Evolutionary conservation across 2,329 filamentous ascomycete genomes (phyloP).

Genomic region (Fusarium ambrosium): DNA sequence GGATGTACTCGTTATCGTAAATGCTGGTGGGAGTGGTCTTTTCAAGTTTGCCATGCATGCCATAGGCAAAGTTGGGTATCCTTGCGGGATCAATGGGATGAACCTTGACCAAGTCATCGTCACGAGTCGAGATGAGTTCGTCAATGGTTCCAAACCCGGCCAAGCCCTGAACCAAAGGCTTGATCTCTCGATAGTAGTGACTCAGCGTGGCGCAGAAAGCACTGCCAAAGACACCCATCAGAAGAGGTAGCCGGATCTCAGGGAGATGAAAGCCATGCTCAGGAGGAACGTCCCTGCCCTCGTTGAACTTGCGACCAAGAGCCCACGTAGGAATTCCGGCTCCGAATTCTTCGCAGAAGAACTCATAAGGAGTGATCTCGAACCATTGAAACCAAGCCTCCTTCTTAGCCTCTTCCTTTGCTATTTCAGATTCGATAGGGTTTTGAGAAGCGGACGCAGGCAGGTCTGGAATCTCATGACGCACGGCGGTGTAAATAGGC

Average conservation of each 20-base stretch:
- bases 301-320: conserved; percentile 84
- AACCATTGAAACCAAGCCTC: conserved; percentile 99
- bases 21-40: conserved; percentile 83
- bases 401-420: conserved; percentile 63
- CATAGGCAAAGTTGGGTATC: conserved; percentile 90
- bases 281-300: conserved; percentile 67
- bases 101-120: conserved; percentile 88
- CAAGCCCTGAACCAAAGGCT: conserved; percentile 82
- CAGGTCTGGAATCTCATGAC: conserved; percentile 89
- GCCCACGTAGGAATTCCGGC: conserved; percentile 97
- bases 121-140: conserved; percentile 83
- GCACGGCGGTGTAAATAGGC: conserved; percentile 95
- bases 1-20: conserved; percentile 77
- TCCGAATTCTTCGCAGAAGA: conserved; percentile 92
- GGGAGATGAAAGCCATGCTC: conserved; percentile 80
- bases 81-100: conserved; percentile 94
- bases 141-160: conserved; percentile 84
- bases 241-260: conserved; percentile 84
- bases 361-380: conserved; percentile 93
- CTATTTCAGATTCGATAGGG: conserved; percentile 47
- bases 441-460: conserved; percentile 51
- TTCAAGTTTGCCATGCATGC: conserved; percentile 82
- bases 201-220: conserved; percentile 96
- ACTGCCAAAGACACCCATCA: conserved; percentile 96
- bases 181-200: conserved; percentile 95